These are phyloP conservation scores for Benincasa hispida DNA, from an alignment of 306 rosid species.

Conservation along the genomic window DNA sequence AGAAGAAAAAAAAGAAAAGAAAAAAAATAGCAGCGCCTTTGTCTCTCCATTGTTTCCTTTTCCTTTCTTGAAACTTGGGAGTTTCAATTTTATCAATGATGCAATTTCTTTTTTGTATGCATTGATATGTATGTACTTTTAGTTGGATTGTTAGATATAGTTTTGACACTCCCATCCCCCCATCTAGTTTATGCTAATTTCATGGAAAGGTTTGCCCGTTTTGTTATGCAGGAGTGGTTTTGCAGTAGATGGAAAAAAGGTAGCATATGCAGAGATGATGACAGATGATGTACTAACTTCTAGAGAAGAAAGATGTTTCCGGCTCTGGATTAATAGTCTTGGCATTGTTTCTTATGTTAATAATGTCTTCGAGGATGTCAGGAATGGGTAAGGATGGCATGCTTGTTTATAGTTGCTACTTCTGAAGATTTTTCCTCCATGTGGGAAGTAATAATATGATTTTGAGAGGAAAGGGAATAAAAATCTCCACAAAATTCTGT, in stretches of 20 bases:
- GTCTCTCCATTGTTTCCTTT: not conserved
- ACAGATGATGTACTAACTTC: conserved; percentile 79
- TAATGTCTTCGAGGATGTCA: conserved; percentile 88
- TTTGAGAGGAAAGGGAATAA: not conserved
- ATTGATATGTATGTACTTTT: not conserved
- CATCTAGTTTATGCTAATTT: not conserved
- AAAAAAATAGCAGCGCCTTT: not conserved
- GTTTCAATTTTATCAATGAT: not conserved
- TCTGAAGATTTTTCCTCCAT: not conserved
- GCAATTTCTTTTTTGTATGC: not conserved
- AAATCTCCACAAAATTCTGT: not conserved
- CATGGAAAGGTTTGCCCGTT: not conserved
- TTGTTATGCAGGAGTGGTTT: conserved; percentile 67
- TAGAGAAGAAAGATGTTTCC: conserved; percentile 93
- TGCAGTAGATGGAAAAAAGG: conserved; percentile 59
- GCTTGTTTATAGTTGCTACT: not conserved
- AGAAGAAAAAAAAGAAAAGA: not conserved
- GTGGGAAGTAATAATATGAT: not conserved
- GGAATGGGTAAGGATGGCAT: conserved; percentile 58
- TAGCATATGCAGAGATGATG: conserved; percentile 92
- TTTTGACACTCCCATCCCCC: not conserved
- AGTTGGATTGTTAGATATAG: not conserved
- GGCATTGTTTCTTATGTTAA: conserved; percentile 58
- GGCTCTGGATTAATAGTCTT: conserved; percentile 92
- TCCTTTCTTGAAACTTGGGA: not conserved